A percentile compares a stretch with the other conserved stretches of the same genome.
phyloP scores from a whole-genome alignment of 192 early-diverging fungal species.

The Endogone sp. region DNA sequence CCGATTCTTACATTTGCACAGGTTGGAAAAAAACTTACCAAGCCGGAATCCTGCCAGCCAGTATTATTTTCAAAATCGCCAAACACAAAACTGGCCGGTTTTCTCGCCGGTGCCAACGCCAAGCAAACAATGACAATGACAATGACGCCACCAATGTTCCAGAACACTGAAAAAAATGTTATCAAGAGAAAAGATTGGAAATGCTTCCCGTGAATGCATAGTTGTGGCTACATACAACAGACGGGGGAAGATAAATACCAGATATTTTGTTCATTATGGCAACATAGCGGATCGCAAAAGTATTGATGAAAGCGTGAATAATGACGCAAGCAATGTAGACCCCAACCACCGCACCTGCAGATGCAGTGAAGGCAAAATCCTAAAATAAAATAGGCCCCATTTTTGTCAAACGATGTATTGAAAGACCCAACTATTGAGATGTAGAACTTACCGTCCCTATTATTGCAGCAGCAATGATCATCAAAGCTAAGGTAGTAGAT shows the following conservation, averaged over 20 bases:
- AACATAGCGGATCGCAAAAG: conserved; percentile 25
- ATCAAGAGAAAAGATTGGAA: too few relatives aligned
- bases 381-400: too few relatives aligned
- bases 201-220: too few relatives aligned
- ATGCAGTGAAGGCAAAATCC: too few relatives aligned
- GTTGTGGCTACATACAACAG: not conserved
- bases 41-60: too few relatives aligned
- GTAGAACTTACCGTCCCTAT: conserved; percentile 30
- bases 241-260: too few relatives aligned
- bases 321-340: conserved; percentile 39
- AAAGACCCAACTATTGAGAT: too few relatives aligned
- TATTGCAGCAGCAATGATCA: conserved; percentile 32
- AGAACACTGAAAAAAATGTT: conserved; percentile 25
- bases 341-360: too few relatives aligned
- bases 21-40: too few relatives aligned
- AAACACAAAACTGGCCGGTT: conserved; percentile 43
- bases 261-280: conserved; percentile 10
- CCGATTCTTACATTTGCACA: too few relatives aligned
- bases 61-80: conserved; percentile 40
- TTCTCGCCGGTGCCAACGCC: conserved; percentile 38
- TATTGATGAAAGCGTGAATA: conserved; percentile 41
- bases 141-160: conserved; percentile 37
- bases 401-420: too few relatives aligned
- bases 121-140: conserved; percentile 36
- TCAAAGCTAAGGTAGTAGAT: conserved; percentile 39